Conservation (phyloP, 768 basidiomycete species). For the Russula earlei region DNA sequence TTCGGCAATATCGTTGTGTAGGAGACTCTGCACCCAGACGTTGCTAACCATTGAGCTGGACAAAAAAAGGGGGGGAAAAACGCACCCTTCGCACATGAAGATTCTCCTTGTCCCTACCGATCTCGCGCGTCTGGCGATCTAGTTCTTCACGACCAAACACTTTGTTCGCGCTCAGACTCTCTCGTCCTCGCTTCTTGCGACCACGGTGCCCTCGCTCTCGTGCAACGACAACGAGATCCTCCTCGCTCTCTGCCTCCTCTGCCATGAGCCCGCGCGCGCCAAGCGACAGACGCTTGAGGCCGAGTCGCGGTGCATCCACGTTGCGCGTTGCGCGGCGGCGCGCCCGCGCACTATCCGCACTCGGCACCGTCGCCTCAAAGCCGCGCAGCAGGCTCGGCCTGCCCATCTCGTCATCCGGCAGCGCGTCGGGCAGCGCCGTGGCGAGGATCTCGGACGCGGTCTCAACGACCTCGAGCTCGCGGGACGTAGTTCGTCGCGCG, state of each 20-base stretch:
- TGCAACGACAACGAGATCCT: constrained; percentile 58
- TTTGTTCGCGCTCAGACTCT: constrained; percentile 61
- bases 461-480: constrained; percentile 77
- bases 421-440: constrained; percentile 63
- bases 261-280: constrained; percentile 65
- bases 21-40: constrained; percentile 48
- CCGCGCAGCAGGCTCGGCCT: constrained; percentile 79
- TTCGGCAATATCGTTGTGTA: constrained; percentile 80
- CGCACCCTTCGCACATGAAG: constrained; percentile 73
- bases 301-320: constrained; percentile 64
- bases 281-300: constrained; percentile 73
- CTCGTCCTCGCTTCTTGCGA: constrained; percentile 41
- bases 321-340: constrained; percentile 73
- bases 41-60: constrained; percentile 2
- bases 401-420: constrained; percentile 65
- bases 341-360: constrained; percentile 68
- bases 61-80: not conserved
- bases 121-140: constrained; percentile 74
- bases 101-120: constrained; percentile 87
- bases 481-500: constrained; percentile 63
- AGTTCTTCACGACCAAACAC: constrained; percentile 79
- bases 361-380: constrained; percentile 92
- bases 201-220: constrained; percentile 33
- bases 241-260: constrained; percentile 57
- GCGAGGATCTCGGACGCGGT: constrained; percentile 68